Evolutionary conservation across 768 basidiomycete species (phyloP), one percentile per base, ranked within the genome.

Genomic region (Coprinellus micaceus): DNA sequence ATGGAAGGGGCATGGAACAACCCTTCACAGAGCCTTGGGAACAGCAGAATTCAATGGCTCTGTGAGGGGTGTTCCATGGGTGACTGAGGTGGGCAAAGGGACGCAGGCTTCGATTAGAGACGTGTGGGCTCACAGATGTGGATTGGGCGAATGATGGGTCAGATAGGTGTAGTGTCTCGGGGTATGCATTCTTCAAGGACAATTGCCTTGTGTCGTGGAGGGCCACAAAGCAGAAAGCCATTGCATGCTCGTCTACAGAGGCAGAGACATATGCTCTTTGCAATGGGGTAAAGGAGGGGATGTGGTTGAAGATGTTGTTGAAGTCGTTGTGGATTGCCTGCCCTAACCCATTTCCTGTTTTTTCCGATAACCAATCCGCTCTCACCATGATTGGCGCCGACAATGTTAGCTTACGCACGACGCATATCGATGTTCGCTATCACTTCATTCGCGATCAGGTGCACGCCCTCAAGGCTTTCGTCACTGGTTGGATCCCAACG

Each of bases 211-310:
- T 75, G n/a, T 61, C 66, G 7, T 77, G 69, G 74, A 63, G 58
- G 10, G 66, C 67, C 10, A 65, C 64, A 40, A 70, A 70, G 51
- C 74, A 74, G 54, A 46, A 60, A 3, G 61, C 67, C 2, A 67
- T 75, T 1, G 66, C 73, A 1, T 60, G 69, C 1, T 74, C 73
- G 3, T 72, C 70, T 2, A 65, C 66, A 0, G 71, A 76, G 44
- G 67, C 73, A 1, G 73, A 78, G 54, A 74, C 77, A 53, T 69
- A 75, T 47, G 70, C 74, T 0, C 48, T 64, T 4, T 61, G 66
- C 2, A 56, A 71, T 43, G 64, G 68, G 17, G 52, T 66, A 12
- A 59, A 65, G 13, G 64, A 66, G 47, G 60, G 59, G 4, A 62
- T 67, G 33, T 68, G 71, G 71, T 44, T 73, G 45, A 57, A 66